Base-by-base conservation (phyloP, 2,329 filamentous ascomycete genomes). In the Cordyceps cicadae region DNA sequence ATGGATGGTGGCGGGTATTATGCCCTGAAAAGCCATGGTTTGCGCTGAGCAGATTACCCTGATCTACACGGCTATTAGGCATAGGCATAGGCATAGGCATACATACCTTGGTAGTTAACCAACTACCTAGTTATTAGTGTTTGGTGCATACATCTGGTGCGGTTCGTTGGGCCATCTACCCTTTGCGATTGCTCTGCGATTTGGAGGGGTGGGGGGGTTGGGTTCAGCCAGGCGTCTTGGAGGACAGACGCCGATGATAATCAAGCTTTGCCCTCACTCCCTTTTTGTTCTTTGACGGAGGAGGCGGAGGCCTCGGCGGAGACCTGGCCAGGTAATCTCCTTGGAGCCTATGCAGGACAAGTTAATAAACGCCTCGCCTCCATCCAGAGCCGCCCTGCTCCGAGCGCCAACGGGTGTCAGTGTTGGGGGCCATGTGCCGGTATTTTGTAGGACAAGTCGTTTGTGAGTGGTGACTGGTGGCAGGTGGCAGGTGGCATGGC, bases 31-130 rank as follows among this genome's bases (percentile, higher is more conserved):
- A 58, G 29, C 46, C 55, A 58, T 52, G 55, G 32, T 43, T 43
- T 37, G 29, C 29, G 32, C 43, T 49, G 55, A 43, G 55, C 48
- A 58, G 55, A 59, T 51, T 59, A 59, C 19, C 55, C 43, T 50
- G 55, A 59, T 59, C 55, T 29, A 41, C 55, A 24, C 32, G 32
- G 51, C 6, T 29, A 7, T 1, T 29, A 29, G 5, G 29, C 5
- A 29, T 45, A 24, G 3, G 24, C 24, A 8, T 29, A 29, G 5
- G 29, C 5, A 29, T 45, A 24, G 3, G 24, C 24, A 24, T 24
- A 24, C 24, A 24, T 24, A 24, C 24, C 24, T 24, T 2, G 4
- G 3, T 2, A 24, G 24, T 24, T 24, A 24, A 24, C 24, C n/a
- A n/a, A n/a, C n/a, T n/a, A n/a, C n/a, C n/a, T n/a, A n/a, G n/a